Percentiles rank a stretch among this genome's conserved stretches.
These are phyloP conservation scores for Russula earlei DNA, from an alignment of 768 basidiomycete genomes.

Conservation along the genomic window DNA sequence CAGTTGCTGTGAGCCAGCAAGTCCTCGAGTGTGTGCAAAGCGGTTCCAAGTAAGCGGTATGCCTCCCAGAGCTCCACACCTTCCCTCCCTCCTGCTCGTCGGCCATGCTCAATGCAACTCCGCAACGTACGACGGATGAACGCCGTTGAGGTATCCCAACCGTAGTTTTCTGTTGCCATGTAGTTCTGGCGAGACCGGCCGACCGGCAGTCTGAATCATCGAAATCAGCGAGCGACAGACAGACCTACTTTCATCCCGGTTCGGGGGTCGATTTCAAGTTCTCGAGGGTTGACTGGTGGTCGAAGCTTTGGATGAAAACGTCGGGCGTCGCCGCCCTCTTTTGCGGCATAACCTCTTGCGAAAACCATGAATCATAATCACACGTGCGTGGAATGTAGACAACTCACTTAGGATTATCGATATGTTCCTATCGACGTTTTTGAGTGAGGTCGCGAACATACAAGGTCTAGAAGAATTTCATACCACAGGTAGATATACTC, in stretches of 20 bases:
- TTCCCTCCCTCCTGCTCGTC: conserved; percentile 46
- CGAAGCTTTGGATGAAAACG: conserved; percentile 62
- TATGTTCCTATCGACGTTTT: conserved; percentile 44
- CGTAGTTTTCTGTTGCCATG: conserved; percentile 46
- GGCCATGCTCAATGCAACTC: conserved; percentile 58
- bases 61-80: conserved; percentile 52
- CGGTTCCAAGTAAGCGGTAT: conserved; percentile 60
- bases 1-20: conserved; percentile 73
- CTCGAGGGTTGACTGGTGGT: conserved; percentile 60
- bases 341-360: conserved; percentile 38
- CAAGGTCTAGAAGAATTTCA: conserved; percentile 15
- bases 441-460: not conserved
- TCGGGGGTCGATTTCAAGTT: conserved; percentile 65
- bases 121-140: conserved; percentile 53
- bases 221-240: not conserved
- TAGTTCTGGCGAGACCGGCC: conserved; percentile 43
- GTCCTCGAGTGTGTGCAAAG: conserved; percentile 63
- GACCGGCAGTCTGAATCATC: not conserved
- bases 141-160: conserved; percentile 64
- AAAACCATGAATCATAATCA: not conserved
- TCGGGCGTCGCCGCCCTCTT: conserved; percentile 65
- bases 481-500: conserved; percentile 66
- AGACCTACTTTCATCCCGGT: conserved; percentile 44
- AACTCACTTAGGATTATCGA: conserved; percentile 64
- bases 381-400: not conserved